Base-by-base conservation (phyloP, 768 basidiomycete species). In the Termitomyces sp. region DNA sequence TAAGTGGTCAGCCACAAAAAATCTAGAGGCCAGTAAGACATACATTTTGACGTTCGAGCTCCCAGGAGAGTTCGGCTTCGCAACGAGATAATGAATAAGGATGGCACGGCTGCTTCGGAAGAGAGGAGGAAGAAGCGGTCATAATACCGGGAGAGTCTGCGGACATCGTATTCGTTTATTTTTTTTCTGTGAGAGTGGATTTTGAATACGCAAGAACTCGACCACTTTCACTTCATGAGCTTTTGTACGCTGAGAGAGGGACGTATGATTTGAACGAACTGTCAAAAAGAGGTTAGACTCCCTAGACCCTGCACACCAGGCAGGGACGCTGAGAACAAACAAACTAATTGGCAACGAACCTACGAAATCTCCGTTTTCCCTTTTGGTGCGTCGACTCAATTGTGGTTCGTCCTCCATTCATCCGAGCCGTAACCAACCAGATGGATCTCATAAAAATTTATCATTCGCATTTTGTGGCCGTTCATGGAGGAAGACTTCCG, bases 241-340 rank as follows among this genome's bases (percentile, higher is more conserved):
- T 50, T 57, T 48, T 50, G 40, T 44, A 49, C 24, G 18, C 53
- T 18, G 28, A 18, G 36, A 38, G 35, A 36, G 16, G 14, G 43
- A 18, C 32, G 30, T 52, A 56, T 10, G 51, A 53, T 53, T 53
- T 16, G 12, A 38, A 28, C 40, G 49, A 57, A 45, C 54, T 55
- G 54, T 32, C 28, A 18, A 45, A 60, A 63, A 52, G 45, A 44
- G 57, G 59, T 59, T 63, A 61, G 63, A n/a, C 59, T 4, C 28
- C 28, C 48, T 58, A 52, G 51, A 53, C 58, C 57, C 54, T 58
- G 46, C 33, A 50, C 32, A 20, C 35, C 16, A 14, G 22, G 35
- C 49, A 51, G 33, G 50, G 50, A 14, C 32, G 32, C 48, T 35
- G 32, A 38, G 50, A 51, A 36, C 50, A 38, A 52, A 38, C 36